phyloP scores from a whole-genome alignment of 2,329 filamentous ascomycete genomes.

The Calonectria pseudoreteaudii region DNA sequence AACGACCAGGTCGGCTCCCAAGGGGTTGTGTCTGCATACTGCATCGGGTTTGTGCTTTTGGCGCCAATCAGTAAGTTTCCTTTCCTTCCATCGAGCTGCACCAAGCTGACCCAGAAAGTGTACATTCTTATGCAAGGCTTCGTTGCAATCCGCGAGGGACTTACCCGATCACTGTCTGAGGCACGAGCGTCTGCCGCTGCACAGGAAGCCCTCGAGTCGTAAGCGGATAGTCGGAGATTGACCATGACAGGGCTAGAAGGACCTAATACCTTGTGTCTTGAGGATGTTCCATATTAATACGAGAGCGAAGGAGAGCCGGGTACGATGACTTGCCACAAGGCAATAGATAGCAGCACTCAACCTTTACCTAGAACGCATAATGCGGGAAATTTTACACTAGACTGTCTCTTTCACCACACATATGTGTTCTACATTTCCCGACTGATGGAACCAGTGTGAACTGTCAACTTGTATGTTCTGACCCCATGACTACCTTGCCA shows the following conservation, averaged over 20 bases:
- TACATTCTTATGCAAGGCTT: slow-evolving; percentile 63
- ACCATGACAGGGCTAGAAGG: no score
- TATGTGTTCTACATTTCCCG: not conserved
- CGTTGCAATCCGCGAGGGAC: slow-evolving; percentile 59
- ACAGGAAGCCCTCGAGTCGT: slow-evolving; percentile 21
- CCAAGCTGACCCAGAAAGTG: slow-evolving; percentile 49
- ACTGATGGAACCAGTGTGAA: not conserved
- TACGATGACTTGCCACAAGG: not conserved
- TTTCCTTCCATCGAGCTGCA: not conserved
- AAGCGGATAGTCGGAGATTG: not conserved
- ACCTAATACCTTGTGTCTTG: no score
- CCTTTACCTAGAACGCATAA: not conserved
- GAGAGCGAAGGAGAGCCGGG: no score
- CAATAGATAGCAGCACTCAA: not conserved
- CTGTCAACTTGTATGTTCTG: not conserved
- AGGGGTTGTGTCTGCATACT: slow-evolving; percentile 58
- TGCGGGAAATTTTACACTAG: not conserved
- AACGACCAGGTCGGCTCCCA: slow-evolving; percentile 55
- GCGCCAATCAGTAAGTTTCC: slow-evolving; percentile 57
- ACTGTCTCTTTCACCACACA: not conserved
- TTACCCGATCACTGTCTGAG: slow-evolving; percentile 44
- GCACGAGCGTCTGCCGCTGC: slow-evolving; percentile 40
- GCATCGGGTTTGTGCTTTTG: slow-evolving; percentile 57
- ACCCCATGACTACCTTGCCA: no score
- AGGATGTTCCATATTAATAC: not conserved